Evolutionary conservation across 2,329 filamentous ascomycete genomes (phyloP).

Genomic region (Aspergillus sp.): DNA sequence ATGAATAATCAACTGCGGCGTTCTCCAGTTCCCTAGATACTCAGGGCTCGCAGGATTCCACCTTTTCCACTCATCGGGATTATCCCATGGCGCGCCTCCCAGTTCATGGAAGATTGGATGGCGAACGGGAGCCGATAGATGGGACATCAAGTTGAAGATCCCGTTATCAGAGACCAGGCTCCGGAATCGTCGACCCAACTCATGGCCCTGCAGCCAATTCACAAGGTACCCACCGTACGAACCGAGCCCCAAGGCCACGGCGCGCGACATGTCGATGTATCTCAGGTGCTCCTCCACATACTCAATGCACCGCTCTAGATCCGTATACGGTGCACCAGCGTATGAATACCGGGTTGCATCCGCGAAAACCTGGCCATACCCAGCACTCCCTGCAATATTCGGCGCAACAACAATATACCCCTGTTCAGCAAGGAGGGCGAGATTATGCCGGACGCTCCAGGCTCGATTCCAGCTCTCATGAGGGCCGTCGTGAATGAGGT

Average conservation of each 20-base stretch:
- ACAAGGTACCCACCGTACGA: not conserved
- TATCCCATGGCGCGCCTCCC: not conserved
- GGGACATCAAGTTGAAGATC: not conserved
- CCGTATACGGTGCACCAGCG: not conserved
- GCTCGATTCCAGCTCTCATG: not conserved
- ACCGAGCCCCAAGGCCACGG: not conserved
- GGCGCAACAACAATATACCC: constrained; percentile 2
- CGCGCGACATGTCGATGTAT: not conserved
- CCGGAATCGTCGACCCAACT: not conserved
- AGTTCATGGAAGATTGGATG: not conserved
- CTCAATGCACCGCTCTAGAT: not conserved
- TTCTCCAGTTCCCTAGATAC: not conserved
- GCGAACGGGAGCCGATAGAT: not conserved
- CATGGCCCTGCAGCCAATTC: not conserved
- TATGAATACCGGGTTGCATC: not conserved
- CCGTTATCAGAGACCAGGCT: not conserved
- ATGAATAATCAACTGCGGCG: not conserved
- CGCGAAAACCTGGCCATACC: constrained; percentile 1
- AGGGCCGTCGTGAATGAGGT: not conserved
- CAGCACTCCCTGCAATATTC: not conserved
- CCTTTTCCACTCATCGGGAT: not conserved
- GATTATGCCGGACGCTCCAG: not conserved
- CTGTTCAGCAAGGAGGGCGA: not conserved
- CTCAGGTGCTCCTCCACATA: not conserved
- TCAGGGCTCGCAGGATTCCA: not conserved